Conservation (phyloP, 2,329 filamentous ascomycete species). For the Colletotrichum simmondsii region DNA sequence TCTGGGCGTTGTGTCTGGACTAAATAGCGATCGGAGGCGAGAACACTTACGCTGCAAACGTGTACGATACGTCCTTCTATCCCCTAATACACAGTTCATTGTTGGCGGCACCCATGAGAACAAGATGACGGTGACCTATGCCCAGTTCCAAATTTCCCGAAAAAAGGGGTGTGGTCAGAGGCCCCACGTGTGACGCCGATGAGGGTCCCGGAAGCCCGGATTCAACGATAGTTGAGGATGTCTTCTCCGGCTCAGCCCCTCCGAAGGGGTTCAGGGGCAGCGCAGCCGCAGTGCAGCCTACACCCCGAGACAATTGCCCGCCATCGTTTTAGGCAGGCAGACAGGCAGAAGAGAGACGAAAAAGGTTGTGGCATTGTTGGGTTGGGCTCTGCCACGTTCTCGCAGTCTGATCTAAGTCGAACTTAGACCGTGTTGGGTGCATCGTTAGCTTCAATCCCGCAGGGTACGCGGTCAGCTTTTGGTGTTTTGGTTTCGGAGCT, state of each 20-base stretch:
- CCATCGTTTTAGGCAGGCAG: not conserved
- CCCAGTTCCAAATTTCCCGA: not conserved
- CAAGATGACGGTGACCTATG: not conserved
- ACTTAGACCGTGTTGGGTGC: not conserved
- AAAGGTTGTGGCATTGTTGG: not conserved
- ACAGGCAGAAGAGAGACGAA: too few species aligned
- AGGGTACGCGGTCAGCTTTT: not conserved
- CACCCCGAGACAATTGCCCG: not conserved
- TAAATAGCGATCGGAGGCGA: not conserved
- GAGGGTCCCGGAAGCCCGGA: not conserved
- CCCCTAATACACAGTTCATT: not conserved
- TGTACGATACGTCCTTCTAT: not conserved
- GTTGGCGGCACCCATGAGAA: not conserved
- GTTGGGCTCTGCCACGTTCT: not conserved
- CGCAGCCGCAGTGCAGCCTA: not conserved
- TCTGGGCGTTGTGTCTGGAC: not conserved
- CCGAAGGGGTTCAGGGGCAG: not conserved
- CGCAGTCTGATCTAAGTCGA: constrained; percentile 7
- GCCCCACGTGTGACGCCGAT: not conserved
- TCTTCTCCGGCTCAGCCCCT: not conserved
- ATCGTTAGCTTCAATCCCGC: not conserved
- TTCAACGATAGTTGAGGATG: not conserved
- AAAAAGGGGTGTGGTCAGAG: not conserved
- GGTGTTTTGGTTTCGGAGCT: not conserved
- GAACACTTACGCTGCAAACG: not conserved